Evolutionary conservation across 148 eudicot species (phyloP).

Genomic region (Limonium bicolor): DNA sequence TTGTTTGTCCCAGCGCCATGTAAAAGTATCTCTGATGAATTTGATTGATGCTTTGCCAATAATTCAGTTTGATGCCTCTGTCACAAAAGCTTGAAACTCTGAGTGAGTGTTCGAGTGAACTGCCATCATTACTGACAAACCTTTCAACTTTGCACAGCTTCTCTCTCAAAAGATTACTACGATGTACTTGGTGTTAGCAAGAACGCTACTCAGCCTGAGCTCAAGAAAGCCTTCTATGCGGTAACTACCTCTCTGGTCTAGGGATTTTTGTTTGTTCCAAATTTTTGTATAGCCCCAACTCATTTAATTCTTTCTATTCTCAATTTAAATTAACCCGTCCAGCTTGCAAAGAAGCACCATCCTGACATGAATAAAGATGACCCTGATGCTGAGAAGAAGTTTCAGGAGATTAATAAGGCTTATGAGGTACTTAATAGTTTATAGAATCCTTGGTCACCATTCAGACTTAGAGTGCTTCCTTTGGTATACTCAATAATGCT

Average conservation of each 20-base stretch:
- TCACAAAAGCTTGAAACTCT: background rate
- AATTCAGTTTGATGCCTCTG: background rate
- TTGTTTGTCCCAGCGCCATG: background rate
- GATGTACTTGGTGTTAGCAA: constrained; percentile 71
- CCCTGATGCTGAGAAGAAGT: constrained; percentile 82
- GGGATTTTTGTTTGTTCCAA: background rate
- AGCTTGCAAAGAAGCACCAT: constrained; percentile 95
- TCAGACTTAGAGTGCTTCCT: background rate
- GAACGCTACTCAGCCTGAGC: constrained; percentile 67
- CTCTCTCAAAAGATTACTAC: constrained; percentile 51
- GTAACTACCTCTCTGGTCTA: constrained; percentile 18
- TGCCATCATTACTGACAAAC: background rate
- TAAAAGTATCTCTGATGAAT: background rate
- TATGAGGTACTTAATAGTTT: constrained; percentile 83
- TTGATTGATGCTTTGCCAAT: background rate
- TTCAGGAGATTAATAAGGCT: constrained; percentile 87
- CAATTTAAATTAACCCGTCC: background rate
- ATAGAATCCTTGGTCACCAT: constrained; percentile 1
- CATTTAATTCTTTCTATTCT: background rate
- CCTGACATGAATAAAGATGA: constrained; percentile 94
- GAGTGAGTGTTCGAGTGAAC: too few relatives aligned
- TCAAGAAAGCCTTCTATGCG: constrained; percentile 96
- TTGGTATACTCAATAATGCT: background rate
- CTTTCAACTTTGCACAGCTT: constrained; percentile 22
- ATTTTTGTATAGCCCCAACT: background rate